Base-by-base conservation (phyloP, 2,329 filamentous ascomycete genomes). In the Cladosporium sp. region DNA sequence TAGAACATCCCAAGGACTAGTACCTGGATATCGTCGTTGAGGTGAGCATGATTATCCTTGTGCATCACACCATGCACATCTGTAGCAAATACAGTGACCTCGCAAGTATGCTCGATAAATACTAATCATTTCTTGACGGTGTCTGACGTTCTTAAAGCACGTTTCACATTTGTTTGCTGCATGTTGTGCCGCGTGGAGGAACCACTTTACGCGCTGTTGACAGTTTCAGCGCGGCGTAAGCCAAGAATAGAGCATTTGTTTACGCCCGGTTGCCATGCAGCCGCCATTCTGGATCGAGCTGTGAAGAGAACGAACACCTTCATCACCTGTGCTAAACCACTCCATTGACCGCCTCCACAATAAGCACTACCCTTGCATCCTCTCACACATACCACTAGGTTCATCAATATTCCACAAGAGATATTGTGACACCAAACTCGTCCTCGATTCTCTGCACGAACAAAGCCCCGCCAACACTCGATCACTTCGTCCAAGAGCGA, bases 401-500 rank as follows among this genome's bases (percentile, higher is more conserved):
- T 3, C 28, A 47, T 55, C 52, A 24, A 53, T 53, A 53, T 22
- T 34, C 37, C n/a, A 42, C 24, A 53, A n/a, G 24, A 37, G 7
- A 44, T 40, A 40, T 32, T 22, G 12, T 12, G 4, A 32, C 34
- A 17, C 15, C 47, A 15, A n/a, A n/a, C 10, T 10, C 19, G 19
- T 50, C 20, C 20, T 39, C 52, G 12, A 45, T 15, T 24, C 45
- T 37, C 28, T 35, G n/a, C 28, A 25, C 52, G 20, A 55, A 37
- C 52, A 55, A 55, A 55, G 52, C 52, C 52, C 52, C 52, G 40
- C 52, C 40, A 56, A 44, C 54, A 19, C 42, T 22, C 42, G 42
- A 56, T 45, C 52, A 55, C 52, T 39, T 53, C 50, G 20, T 28
- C 36, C 22, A 22, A 39, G 12, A 10, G 24, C 12, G n/a, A 22